phyloP scores from a whole-genome alignment of 768 basidiomycete species.

The Lactarius hengduanensis region DNA sequence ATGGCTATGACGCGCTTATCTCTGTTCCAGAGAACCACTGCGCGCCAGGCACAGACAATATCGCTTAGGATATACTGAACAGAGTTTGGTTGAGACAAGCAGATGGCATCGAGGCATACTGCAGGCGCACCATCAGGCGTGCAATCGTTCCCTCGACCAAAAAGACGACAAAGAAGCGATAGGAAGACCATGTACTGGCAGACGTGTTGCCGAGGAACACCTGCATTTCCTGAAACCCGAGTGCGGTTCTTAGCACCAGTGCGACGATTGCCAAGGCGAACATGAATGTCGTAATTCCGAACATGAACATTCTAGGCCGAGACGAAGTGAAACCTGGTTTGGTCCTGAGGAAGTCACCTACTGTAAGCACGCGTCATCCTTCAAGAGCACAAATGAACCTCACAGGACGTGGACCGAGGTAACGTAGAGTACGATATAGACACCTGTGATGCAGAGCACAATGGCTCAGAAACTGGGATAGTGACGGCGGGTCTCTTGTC shows the following conservation, averaged over 20 bases:
- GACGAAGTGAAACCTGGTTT: not conserved
- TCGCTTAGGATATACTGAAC: too few species aligned
- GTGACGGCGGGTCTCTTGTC: too few species aligned
- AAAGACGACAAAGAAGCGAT: too few species aligned
- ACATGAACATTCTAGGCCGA: not conserved
- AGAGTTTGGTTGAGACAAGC: too few species aligned
- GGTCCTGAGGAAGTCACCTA: not conserved
- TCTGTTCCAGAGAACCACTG: constrained; percentile 2
- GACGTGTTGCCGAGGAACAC: too few species aligned
- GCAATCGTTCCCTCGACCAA: too few species aligned
- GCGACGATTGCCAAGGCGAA: not conserved
- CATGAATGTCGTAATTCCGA: not conserved
- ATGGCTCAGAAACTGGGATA: not conserved
- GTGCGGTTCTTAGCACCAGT: not conserved
- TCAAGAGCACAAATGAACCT: not conserved
- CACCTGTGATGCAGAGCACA: not conserved
- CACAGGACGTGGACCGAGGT: not conserved
- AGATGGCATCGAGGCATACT: too few species aligned
- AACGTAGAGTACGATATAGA: not conserved
- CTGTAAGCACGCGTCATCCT: not conserved
- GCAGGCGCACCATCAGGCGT: too few species aligned
- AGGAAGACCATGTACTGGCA: too few species aligned
- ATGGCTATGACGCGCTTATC: not conserved
- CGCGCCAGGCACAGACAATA: constrained; percentile 4
- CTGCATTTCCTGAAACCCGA: not conserved